Base-by-base conservation (phyloP, 1,139 yeast species). In the Kodamaea ohmeri region DNA sequence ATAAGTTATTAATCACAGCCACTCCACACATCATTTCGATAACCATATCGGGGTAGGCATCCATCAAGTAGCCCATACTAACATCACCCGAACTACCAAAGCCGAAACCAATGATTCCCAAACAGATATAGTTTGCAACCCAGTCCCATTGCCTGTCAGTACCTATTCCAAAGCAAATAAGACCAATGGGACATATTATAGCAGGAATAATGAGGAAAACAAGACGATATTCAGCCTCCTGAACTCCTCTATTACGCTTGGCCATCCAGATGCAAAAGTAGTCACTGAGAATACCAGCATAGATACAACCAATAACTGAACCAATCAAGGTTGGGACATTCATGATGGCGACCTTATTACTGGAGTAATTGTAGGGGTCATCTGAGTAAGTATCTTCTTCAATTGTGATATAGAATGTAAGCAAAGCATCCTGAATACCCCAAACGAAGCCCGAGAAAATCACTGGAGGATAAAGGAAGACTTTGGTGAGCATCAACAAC, bases 241-340 rank as follows among this genome's bases (percentile, higher is more conserved):
- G 67, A 27, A 63, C 50, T 25, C 72, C 72, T 22, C 56, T 51
- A 42, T 58, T 60, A 26, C 60, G 51, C 39, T 65, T 57, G 6
- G 71, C 72, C 58, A 61, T 47, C 68, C 68, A 65, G 25, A 64
- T 56, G 25, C 63, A 58, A 41, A 64, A 62, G 49, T 61, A 58
- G 49, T 66, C 71, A 32, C 66, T 60, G 24, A 63, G 39, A 6
- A 61, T 52, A 32, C 71, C 71, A 4, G 71, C 71, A 40, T 61
- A 66, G 22, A 65, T 39, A 47, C 71, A 65, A 2, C 73, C 72
- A 31, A 65, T 57, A 6, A 63, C 44, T 0, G 69, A 58, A 18
- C 73, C 72, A 25, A 67, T 63, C 25, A 67, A 51, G 22, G 67
- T 58, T 1, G 71, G 71, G 8, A 67, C 45, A 36, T 65, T 63